phyloP scores from a whole-genome alignment of 164 flowering plant species.

The Tetracentron sinense region DNA sequence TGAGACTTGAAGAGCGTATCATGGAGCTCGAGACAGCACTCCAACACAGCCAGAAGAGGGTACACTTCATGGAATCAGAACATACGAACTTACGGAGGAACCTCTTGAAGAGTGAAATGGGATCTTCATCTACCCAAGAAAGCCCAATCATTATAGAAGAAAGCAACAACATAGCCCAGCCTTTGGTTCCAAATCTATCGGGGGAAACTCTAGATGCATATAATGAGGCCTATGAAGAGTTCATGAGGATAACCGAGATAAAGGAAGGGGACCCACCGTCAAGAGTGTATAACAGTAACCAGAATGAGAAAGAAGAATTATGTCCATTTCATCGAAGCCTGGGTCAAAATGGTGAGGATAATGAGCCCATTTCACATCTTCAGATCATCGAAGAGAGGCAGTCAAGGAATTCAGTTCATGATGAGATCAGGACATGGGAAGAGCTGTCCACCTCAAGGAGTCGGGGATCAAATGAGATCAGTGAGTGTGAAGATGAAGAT shows the following conservation, averaged over 20 bases:
- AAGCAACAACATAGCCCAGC: constrained; percentile 17
- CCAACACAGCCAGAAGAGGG: constrained; percentile 43
- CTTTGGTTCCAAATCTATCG: constrained; percentile 50
- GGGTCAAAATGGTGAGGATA: background rate
- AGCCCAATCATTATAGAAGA: constrained; percentile 25
- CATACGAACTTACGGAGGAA: constrained; percentile 19
- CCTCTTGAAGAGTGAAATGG: constrained; percentile 23
- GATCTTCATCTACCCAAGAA: constrained; percentile 23
- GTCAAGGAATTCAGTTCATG: background rate
- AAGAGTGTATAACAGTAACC: constrained; percentile 3
- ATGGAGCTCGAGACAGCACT: constrained; percentile 75
- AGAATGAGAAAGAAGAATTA: constrained; percentile 4
- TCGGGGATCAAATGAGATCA: constrained; percentile 9
- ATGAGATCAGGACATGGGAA: constrained; percentile 8
- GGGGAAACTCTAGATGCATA: constrained; percentile 66
- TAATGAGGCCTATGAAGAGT: constrained; percentile 50
- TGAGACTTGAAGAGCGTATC: constrained; percentile 67
- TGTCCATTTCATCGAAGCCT: constrained; percentile 4
- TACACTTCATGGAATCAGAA: constrained; percentile 36
- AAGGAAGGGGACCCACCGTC: constrained; percentile 36
- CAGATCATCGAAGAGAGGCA: background rate
- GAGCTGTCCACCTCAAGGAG: constrained; percentile 7
- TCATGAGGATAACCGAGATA: constrained; percentile 30
- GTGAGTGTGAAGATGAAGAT: constrained; percentile 20
- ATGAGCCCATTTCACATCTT: constrained; percentile 3